Base-by-base conservation (phyloP, 2,329 filamentous ascomycete genomes). In the Thielaviopsis ethacetica region DNA sequence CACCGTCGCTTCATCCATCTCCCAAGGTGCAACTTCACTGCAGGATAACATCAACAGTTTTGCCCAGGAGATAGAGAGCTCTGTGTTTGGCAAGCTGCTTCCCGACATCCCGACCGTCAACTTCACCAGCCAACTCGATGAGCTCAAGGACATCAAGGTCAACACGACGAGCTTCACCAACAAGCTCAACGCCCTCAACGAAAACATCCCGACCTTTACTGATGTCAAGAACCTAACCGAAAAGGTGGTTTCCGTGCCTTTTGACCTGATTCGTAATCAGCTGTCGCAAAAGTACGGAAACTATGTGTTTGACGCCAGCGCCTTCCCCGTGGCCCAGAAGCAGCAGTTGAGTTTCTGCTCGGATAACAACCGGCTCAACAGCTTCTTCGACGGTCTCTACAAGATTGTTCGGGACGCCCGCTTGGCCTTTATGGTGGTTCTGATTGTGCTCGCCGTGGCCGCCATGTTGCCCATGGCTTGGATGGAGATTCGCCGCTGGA, bases 281-380 rank as follows among this genome's bases (percentile, higher is more conserved):
- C 79, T 98, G 66, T 85, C 89, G 63, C 72, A 83, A 15, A 83
- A 78, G 38, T 79, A 93, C 66, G 79, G 82, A 55, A 78, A 75
- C 62, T 97, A 90, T 75, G 78, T 76, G 34, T 95, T 97, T 68
- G 82, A 96, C 68, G 78, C 83, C 17, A 80, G 81, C 13, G 71
- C 85, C 10, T 91, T 98, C 65, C 89, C 91, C 0, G 78, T 95
- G 2, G 90, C 93, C 1, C 74, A 84, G 65, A 95, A 95, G 73
- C 79, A 94, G 70, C 74, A 82, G 44, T 76, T 98, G 57, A 84
- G 79, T 0, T 97, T 98, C 73, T 98, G 93, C 74, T 88, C 88
- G 50, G 82, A 89, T 67, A 89, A 93, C 71, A 79, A 88, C 63
- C 82, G 80, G 34, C 86, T 98, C 70, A 82, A 84, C 67, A 76